These are phyloP conservation scores for Zygoascus hellenicus DNA, from an alignment of 1,139 yeast genomes.

Conservation along the genomic window DNA sequence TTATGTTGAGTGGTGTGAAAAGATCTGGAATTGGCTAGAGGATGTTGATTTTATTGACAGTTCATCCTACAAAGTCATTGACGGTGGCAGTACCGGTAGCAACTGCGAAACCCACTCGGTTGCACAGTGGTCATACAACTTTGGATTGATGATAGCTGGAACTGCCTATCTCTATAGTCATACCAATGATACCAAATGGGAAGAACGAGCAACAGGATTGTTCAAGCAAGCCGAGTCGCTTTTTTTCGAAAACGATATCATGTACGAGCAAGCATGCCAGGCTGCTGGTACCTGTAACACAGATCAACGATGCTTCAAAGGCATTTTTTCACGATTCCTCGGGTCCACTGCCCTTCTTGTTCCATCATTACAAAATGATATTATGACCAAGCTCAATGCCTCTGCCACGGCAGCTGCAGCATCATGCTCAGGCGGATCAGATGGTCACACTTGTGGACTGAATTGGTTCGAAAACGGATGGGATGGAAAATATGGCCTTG, in stretches of 20 bases:
- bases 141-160: constrained; percentile 75
- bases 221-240: constrained; percentile 46
- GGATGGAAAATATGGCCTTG: constrained; percentile 83
- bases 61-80: constrained; percentile 45
- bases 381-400: constrained; percentile 47
- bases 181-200: constrained; percentile 68
- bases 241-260: constrained; percentile 54
- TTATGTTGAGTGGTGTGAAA: constrained; percentile 75
- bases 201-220: constrained; percentile 39
- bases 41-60: constrained; percentile 52
- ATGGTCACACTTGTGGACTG: constrained; percentile 85
- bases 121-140: constrained; percentile 84
- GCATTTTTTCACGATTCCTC: constrained; percentile 68
- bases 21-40: constrained; percentile 76
- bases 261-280: constrained; percentile 85
- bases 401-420: constrained; percentile 77
- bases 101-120: constrained; percentile 58
- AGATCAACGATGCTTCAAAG: constrained; percentile 88
- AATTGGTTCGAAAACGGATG: constrained; percentile 69
- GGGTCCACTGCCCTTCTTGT: constrained; percentile 69
- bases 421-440: constrained; percentile 80
- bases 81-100: constrained; percentile 63
- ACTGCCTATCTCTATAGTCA: constrained; percentile 74
- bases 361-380: constrained; percentile 53
- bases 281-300: constrained; percentile 56